Evolutionary conservation across 306 rosid species (phyloP).

Genomic region (Cucurbita pepo): DNA sequence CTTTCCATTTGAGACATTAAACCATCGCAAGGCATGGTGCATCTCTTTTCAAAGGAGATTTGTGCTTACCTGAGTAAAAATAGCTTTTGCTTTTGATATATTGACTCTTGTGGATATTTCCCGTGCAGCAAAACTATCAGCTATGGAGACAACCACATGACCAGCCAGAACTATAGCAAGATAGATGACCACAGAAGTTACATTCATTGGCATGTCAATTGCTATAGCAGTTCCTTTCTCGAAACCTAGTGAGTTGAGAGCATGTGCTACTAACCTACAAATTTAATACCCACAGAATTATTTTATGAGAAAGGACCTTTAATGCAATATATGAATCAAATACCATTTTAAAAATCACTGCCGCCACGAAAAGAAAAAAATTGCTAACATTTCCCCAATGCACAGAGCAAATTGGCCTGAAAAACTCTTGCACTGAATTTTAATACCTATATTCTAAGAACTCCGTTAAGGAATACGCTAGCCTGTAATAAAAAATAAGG

Average conservation of each 20-base stretch:
- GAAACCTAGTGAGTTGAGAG: conserved; percentile 48
- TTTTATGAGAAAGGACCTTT: not conserved
- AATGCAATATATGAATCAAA: not conserved
- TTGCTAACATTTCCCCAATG: not conserved
- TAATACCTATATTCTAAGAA: not conserved
- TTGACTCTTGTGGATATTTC: conserved; percentile 81
- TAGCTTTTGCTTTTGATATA: conserved; percentile 71
- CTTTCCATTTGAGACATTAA: not conserved
- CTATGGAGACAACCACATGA: conserved; percentile 77
- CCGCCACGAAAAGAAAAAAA: not conserved
- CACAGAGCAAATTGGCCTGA: not conserved
- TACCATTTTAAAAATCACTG: not conserved
- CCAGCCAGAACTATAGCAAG: conserved; percentile 80
- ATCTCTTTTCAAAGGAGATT: conserved; percentile 3
- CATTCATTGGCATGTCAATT: conserved; percentile 91
- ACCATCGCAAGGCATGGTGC: not conserved
- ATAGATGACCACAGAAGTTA: conserved; percentile 68
- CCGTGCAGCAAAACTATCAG: conserved; percentile 85
- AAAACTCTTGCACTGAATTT: not conserved
- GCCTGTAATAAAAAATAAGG: not conserved
- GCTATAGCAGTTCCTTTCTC: conserved; percentile 86
- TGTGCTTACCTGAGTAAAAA: conserved; percentile 71
- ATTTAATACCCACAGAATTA: conserved; percentile 17
- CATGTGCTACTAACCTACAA: conserved; percentile 78
- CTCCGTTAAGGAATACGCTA: not conserved